Evolutionary conservation across 2,329 filamentous ascomycete species (phyloP).

Genomic region (Dothideomycetes sp.): DNA sequence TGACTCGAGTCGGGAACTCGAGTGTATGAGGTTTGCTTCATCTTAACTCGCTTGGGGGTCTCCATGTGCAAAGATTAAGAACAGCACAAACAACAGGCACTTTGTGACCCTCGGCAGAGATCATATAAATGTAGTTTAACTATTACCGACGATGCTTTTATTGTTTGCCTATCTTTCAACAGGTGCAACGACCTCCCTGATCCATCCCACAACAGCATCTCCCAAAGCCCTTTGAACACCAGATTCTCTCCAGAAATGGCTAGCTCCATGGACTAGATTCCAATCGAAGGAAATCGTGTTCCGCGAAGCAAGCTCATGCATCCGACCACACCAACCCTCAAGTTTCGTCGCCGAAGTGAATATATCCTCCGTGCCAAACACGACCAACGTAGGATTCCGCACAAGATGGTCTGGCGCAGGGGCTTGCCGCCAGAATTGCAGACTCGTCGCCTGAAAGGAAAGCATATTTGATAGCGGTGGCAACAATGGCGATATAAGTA

Average conservation of each 20-base stretch:
- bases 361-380: conserved; percentile 67
- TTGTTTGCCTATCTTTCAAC: no score
- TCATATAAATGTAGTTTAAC: no score
- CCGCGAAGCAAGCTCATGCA: conserved; percentile 29
- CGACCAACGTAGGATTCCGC: conserved; percentile 51
- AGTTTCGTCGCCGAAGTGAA: conserved; percentile 62
- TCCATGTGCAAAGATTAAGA: no score
- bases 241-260: conserved; percentile 42
- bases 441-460: conserved; percentile 20
- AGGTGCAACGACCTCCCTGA: not conserved
- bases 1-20: no score
- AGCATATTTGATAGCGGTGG: conserved; percentile 33
- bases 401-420: conserved; percentile 34
- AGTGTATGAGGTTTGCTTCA: no score
- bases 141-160: no score
- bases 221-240: conserved; percentile 21
- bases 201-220: not conserved
- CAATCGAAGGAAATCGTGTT: conserved; percentile 30
- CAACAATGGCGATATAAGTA: conserved; percentile 40
- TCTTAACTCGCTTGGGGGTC: no score
- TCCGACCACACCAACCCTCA: conserved; percentile 53
- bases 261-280: conserved; percentile 39
- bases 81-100: no score
- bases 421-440: conserved; percentile 16
- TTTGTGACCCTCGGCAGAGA: no score